Evolutionary conservation across 805 yeast species (phyloP), one percentile per base, ranked within the genome.

Genomic region (Saturnispora hagleri): DNA sequence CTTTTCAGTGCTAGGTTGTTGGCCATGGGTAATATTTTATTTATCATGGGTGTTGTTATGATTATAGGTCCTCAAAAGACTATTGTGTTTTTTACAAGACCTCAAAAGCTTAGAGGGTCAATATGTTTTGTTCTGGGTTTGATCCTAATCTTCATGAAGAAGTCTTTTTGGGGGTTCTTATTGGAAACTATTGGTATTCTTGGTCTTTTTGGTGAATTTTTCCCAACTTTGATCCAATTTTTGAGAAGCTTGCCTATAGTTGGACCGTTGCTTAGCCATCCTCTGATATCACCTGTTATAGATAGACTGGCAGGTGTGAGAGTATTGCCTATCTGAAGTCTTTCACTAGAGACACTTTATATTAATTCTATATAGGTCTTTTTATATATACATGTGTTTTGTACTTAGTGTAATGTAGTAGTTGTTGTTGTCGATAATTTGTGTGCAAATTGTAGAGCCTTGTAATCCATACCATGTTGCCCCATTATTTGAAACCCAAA

Each of bases 31-130:
- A 91, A 93, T 65, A 77, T 84, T 12, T 64, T 89, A 46, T 86
- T 88, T 61, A 69, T 86, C 8, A 77, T 83, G n/a, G 99, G 99
- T 17, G 76, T 91, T 17, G 74, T 85, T 22, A 73, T 93, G 51
- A 85, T 93, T 55, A 89, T 91, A 46, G 99, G 99, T 0, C 83
- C 89, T 5, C 85, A 84, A 52, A 83, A 90, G 63, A 86, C 98
- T 0, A 61, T 85, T 7, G 74, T 79, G 10, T 91, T 90, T 67
- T 90, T 91, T 73, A 80, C 91, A 13, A 78, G 97, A 56, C 96
- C 95, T 0, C 80, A 81, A 47, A 93, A 91, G 65, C 73, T 90
- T 49, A 79, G 96, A 62, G 97, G 97, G 3, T 79, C 96, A 0
- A 57, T 90, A 13, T 88, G 90, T 58, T 89, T 93, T 62, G 71